Evolutionary conservation across 176 grass and related monocot species (phyloP).

Genomic region (Elaeis guineensis): DNA sequence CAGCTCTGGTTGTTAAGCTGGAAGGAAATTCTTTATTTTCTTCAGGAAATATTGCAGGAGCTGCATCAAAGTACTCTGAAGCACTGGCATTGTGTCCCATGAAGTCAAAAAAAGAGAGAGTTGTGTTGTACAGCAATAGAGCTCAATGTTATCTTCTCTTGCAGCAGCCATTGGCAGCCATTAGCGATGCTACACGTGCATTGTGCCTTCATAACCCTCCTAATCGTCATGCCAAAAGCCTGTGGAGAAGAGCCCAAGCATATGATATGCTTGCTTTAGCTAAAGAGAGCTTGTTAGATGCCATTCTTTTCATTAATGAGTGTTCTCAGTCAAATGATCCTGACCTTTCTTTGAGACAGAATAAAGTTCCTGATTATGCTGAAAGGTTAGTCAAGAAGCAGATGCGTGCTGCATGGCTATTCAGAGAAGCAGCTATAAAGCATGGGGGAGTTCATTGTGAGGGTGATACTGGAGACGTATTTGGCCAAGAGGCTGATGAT

Average conservation of each 20-base stretch:
- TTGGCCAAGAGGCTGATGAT: conserved; percentile 79
- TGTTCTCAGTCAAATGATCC: conserved; percentile 82
- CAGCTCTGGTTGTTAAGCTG: conserved; percentile 91
- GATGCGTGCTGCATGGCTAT: conserved; percentile 93
- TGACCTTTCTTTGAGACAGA: conserved; percentile 80
- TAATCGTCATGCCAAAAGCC: conserved; percentile 86
- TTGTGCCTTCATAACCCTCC: conserved; percentile 85
- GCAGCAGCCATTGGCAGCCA: conserved; percentile 81
- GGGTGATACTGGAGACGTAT: conserved; percentile 61
- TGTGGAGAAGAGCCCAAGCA: conserved; percentile 98
- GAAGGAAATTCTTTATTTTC: conserved; percentile 99
- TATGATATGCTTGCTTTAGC: conserved; percentile 98
- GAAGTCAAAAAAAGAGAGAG: conserved; percentile 98
- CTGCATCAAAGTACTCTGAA: conserved; percentile 91
- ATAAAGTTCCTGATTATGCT: conserved; percentile 99
- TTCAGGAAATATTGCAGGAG: conserved; percentile 84
- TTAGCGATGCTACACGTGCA: conserved; percentile 81
- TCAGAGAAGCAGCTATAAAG: conserved; percentile 85
- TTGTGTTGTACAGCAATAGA: conserved; percentile 92
- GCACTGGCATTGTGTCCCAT: conserved; percentile 84
- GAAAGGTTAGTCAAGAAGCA: conserved; percentile 94
- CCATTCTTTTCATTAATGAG: conserved; percentile 96
- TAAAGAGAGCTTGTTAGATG: conserved; percentile 95
- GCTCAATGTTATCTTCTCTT: conserved; percentile 95
- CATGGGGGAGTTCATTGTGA: conserved; percentile 72